phyloP scores from a whole-genome alignment of 2,329 filamentous ascomycete species.

The Aspergillus pseudoviridinutans region DNA sequence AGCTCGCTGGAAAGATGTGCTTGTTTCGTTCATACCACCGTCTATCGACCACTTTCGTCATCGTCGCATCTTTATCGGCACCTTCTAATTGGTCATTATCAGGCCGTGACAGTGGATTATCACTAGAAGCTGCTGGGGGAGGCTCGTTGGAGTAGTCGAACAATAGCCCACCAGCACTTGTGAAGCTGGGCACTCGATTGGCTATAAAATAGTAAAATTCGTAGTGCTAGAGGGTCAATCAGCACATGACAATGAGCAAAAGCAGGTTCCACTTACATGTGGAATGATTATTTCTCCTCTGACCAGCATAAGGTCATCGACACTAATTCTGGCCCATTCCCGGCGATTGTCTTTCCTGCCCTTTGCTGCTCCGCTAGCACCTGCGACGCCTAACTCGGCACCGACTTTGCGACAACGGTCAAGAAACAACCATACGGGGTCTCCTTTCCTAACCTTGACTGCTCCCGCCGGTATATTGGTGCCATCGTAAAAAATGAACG shows the following conservation, averaged over 20 bases:
- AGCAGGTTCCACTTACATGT: conserved; percentile 62
- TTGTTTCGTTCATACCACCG: conserved; percentile 98
- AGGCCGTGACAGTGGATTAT: conserved; percentile 43
- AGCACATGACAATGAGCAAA: conserved; percentile 5
- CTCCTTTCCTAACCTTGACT: conserved; percentile 87
- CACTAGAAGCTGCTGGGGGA: conserved; percentile 22
- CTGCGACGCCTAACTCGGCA: conserved; percentile 72
- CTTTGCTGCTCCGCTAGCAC: conserved; percentile 45
- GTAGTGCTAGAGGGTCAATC: conserved; percentile 65
- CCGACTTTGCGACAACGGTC: conserved; percentile 89
- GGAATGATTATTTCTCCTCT: conserved; percentile 87
- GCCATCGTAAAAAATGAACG: conserved; percentile 96
- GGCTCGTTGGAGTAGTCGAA: conserved; percentile 67
- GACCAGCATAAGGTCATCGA: conserved; percentile 93
- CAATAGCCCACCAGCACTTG: conserved; percentile 69
- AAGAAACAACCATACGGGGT: conserved; percentile 87
- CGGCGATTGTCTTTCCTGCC: conserved; percentile 59
- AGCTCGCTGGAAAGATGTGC: conserved; percentile 93
- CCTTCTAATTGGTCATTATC: conserved; percentile 66
- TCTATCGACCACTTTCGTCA: conserved; percentile 92
- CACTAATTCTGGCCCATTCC: conserved; percentile 89
- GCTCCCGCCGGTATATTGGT: conserved; percentile 80
- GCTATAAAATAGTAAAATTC: conserved; percentile 97
- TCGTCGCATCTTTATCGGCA: conserved; percentile 67
- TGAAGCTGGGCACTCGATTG: conserved; percentile 62